Percentiles rank a stretch among this genome's conserved stretches.
Conservation (phyloP, 2,329 filamentous ascomycete species). For the Fusarium nisikadoi region DNA sequence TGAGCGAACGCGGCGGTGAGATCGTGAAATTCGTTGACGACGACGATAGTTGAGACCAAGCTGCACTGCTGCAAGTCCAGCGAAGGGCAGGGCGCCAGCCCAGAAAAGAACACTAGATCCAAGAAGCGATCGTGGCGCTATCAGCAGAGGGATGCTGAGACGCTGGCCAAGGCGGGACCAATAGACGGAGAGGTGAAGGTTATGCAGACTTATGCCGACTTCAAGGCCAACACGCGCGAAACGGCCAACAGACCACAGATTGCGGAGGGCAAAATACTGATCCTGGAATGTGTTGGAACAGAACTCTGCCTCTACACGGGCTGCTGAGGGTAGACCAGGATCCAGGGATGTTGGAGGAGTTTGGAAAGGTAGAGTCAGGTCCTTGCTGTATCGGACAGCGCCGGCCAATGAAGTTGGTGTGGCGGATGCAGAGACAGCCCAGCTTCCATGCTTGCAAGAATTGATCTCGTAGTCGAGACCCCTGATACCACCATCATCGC, state of each 20-base stretch:
- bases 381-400: constrained; percentile 49
- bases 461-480: constrained; percentile 49
- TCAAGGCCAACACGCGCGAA: constrained; percentile 58
- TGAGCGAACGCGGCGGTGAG: constrained; percentile 10
- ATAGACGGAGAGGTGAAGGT: constrained; percentile 58
- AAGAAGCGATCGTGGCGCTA: constrained; percentile 47
- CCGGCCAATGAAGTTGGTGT: constrained; percentile 45
- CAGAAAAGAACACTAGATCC: constrained; percentile 51
- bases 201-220: constrained; percentile 54
- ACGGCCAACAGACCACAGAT: constrained; percentile 54
- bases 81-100: constrained; percentile 53
- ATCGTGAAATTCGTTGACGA: constrained; percentile 4
- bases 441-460: constrained; percentile 49
- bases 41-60: constrained; percentile 41
- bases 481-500: constrained; percentile 50
- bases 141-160: constrained; percentile 56
- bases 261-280: constrained; percentile 56
- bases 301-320: constrained; percentile 57
- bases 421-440: constrained; percentile 54
- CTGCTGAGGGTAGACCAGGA: constrained; percentile 23
- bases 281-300: constrained; percentile 51
- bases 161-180: constrained; percentile 59
- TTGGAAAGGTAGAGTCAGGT: constrained; percentile 48
- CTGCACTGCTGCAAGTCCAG: constrained; percentile 53
- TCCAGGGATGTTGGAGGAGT: constrained; percentile 20